Base-by-base conservation (phyloP, 1,284 basidiomycete species). In the Fistulina hepatica region DNA sequence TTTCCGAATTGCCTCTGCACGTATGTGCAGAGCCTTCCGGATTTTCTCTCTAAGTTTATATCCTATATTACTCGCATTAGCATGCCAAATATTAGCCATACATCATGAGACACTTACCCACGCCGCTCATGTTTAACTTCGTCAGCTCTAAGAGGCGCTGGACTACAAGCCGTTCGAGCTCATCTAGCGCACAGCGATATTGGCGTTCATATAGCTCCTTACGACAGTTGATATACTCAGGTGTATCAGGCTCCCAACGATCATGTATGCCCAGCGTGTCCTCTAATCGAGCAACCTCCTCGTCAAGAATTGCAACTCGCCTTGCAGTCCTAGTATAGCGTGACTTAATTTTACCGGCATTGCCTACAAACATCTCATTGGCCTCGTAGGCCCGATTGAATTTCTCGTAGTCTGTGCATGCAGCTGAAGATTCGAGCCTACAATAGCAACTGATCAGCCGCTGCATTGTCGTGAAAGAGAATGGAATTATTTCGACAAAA, bases 1-100 rank as follows among this genome's bases (percentile, higher is more conserved):
- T 12, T 33, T 49, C 6, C 46, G 39, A 21, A 59, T 50, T 5
- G 55, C 50, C 8, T 47, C 22, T 4, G 52, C 54, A 7, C 50
- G 45, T 3, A 27, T 24, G 27, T 50, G 44, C 5, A 56, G 37
- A 9, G 52, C 49, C 34, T 51, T 47, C 8, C 45, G 42, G 33
- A 57, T 55, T 6, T 58, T 52, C 21, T 46, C 48, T 2, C 47
- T 43, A 28, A 55, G 39, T 33, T 53, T 53, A 33, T 58, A 56
- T 3, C 51, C 55, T 58, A 36, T n/a, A 25, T n/a, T n/a, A n/a
- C 24, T 9, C 24, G n/a, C n/a, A 25, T 25, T 19, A 19, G n/a
- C n/a, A 10, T 11, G 6, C 33, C 10, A 10, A 12, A 11, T 7
- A 6, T 11, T n/a, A n/a, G n/a, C 12, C 12, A 20, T 12, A 12